phyloP scores from a whole-genome alignment of 169 alveolate species.

The Plasmodium coatneyi region DNA sequence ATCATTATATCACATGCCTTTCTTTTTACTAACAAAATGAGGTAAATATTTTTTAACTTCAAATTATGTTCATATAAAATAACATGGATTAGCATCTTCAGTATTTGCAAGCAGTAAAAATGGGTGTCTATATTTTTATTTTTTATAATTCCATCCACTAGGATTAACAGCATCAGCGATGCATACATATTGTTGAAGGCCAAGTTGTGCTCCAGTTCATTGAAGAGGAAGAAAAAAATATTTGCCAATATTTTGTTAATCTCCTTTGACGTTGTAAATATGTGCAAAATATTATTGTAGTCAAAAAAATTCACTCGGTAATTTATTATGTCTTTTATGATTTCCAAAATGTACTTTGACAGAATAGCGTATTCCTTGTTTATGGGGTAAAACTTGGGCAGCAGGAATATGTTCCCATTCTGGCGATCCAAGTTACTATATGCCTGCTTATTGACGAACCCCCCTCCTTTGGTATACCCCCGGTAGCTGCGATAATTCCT shows the following conservation, averaged over 20 bases:
- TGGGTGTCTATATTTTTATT: constrained; percentile 52
- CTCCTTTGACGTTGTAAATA: constrained; percentile 58
- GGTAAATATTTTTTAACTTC: constrained; percentile 60
- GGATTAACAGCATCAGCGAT: constrained; percentile 55
- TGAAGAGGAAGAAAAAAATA: constrained; percentile 61
- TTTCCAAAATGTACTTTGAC: constrained; percentile 50
- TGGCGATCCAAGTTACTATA: neutral
- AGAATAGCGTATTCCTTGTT: constrained; percentile 64
- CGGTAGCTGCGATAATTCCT: neutral
- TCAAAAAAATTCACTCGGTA: constrained; percentile 60
- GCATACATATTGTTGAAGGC: constrained; percentile 53
- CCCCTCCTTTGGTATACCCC: neutral
- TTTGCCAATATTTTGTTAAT: constrained; percentile 41
- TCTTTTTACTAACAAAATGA: constrained; percentile 63
- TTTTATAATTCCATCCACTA: constrained; percentile 42
- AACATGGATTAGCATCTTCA: constrained; percentile 67
- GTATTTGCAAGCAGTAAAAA: constrained; percentile 65
- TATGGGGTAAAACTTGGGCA: constrained; percentile 51
- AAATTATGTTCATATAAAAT: constrained; percentile 71
- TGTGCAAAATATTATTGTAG: constrained; percentile 62
- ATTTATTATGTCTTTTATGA: constrained; percentile 67
- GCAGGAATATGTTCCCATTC: constrained; percentile 27
- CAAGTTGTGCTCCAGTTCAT: constrained; percentile 69
- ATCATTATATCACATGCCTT: constrained; percentile 66
- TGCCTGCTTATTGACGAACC: neutral